A percentile compares a stretch with the other conserved stretches of the same genome.
Conservation (phyloP, 306 rosid genomes). For the Mimosa bimucronata region DNA sequence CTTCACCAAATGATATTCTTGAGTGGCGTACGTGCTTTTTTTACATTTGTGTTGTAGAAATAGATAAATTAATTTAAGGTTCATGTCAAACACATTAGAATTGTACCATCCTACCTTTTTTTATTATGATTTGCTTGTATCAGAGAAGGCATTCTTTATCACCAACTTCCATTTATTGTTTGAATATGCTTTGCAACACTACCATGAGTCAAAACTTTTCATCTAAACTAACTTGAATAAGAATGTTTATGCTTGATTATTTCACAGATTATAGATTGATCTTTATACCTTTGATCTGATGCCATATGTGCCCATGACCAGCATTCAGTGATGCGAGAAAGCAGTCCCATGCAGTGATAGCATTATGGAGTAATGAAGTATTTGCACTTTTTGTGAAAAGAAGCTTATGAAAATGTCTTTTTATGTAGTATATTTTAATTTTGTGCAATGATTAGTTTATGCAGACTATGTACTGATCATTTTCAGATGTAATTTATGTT, state of each 20-base stretch:
- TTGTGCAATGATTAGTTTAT: neutral
- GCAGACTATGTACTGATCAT: neutral
- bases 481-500: neutral
- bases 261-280: neutral
- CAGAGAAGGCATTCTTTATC: neutral
- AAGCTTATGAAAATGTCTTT: neutral
- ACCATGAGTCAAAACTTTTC: neutral
- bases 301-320: neutral
- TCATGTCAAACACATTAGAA: neutral
- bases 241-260: neutral
- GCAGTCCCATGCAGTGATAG: neutral
- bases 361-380: neutral
- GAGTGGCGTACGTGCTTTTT: constrained; percentile 92
- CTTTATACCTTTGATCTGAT: neutral
- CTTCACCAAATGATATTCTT: constrained; percentile 92
- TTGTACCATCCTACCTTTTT: neutral
- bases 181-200: neutral
- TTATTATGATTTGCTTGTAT: neutral
- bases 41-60: neutral
- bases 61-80: neutral
- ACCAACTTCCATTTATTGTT: neutral
- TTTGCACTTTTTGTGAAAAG: neutral
- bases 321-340: neutral
- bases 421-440: neutral
- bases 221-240: neutral